phyloP scores from a whole-genome alignment of 805 yeast species.

The Clavispora asparagi region DNA sequence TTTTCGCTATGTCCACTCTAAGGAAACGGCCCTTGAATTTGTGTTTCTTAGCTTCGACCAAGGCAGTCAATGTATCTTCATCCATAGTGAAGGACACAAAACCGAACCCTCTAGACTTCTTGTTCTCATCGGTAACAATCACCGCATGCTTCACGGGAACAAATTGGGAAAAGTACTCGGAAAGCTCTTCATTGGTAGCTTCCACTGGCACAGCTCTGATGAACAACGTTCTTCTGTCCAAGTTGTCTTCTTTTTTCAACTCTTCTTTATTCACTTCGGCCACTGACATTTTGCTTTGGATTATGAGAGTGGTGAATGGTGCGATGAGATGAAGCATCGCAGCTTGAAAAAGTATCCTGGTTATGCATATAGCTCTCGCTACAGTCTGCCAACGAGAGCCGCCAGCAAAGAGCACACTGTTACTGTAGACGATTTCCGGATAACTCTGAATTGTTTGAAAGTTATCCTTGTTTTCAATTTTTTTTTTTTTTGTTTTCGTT shows the following conservation, averaged over 20 bases:
- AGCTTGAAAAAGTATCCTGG: background rate
- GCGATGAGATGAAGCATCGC: slow-evolving; percentile 1
- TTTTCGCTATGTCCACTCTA: slow-evolving; percentile 82
- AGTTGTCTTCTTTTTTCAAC: slow-evolving; percentile 21
- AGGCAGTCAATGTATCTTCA: slow-evolving; percentile 77
- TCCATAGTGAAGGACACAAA: slow-evolving; percentile 84
- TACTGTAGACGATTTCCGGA: too few relatives aligned
- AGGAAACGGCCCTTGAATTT: slow-evolving; percentile 64
- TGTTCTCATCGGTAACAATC: slow-evolving; percentile 71
- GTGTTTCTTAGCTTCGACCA: slow-evolving; percentile 57
- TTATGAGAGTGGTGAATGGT: background rate
- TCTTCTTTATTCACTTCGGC: slow-evolving; percentile 1
- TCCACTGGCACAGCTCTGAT: slow-evolving; percentile 79
- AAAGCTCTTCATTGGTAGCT: slow-evolving; percentile 75
- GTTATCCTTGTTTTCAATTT: background rate
- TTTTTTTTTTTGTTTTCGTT: background rate
- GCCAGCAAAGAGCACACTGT: too few relatives aligned
- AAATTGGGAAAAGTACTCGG: slow-evolving; percentile 83
- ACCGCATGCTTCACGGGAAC: slow-evolving; percentile 96
- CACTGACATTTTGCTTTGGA: slow-evolving; percentile 2
- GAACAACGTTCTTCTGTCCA: slow-evolving; percentile 66
- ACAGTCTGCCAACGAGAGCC: background rate
- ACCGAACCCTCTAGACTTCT: slow-evolving; percentile 89
- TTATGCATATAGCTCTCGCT: background rate
- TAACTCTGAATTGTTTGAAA: background rate